Evolutionary conservation across 2,329 filamentous ascomycete species (phyloP).

Genomic region (Diaporthe caulivora): DNA sequence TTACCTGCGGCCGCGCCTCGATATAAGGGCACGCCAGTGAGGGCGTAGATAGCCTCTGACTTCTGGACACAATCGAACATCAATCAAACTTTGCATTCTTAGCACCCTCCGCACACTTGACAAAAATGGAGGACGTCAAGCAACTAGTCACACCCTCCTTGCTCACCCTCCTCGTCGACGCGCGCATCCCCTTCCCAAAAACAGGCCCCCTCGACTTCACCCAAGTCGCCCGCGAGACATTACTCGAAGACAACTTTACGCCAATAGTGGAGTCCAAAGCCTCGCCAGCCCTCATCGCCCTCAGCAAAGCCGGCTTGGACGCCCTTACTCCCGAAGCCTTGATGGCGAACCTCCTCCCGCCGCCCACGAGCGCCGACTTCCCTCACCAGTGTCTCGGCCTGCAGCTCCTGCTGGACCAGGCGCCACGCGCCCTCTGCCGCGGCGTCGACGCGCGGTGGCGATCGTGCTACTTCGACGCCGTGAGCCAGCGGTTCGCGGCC

Average conservation of each 20-base stretch:
- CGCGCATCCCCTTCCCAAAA: conserved; percentile 12
- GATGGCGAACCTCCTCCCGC: conserved; percentile 44
- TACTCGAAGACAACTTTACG: neutral
- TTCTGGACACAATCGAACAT: too few relatives aligned
- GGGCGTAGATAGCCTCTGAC: too few relatives aligned
- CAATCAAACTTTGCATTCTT: too few relatives aligned
- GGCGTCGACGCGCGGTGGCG: conserved; percentile 47
- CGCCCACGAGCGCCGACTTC: conserved; percentile 42
- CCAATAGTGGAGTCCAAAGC: neutral
- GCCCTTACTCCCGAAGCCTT: conserved; percentile 42
- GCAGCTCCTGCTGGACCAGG: conserved; percentile 47
- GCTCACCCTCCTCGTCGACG: conserved; percentile 38
- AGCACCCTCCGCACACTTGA: too few relatives aligned
- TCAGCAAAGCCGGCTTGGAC: conserved; percentile 44
- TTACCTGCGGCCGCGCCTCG: too few relatives aligned
- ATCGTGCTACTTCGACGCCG: conserved; percentile 44
- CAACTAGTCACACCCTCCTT: conserved; percentile 40
- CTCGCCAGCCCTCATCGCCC: conserved; percentile 42
- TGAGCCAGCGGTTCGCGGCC: conserved; percentile 41
- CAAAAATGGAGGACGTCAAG: conserved; percentile 30
- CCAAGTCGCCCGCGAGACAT: neutral
- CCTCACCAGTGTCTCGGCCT: conserved; percentile 47
- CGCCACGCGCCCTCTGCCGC: conserved; percentile 42
- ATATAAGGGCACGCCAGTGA: too few relatives aligned
- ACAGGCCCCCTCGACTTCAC: conserved; percentile 9